Base-by-base conservation (phyloP, 176 grass and related monocot species). In the Elaeis guineensis region DNA sequence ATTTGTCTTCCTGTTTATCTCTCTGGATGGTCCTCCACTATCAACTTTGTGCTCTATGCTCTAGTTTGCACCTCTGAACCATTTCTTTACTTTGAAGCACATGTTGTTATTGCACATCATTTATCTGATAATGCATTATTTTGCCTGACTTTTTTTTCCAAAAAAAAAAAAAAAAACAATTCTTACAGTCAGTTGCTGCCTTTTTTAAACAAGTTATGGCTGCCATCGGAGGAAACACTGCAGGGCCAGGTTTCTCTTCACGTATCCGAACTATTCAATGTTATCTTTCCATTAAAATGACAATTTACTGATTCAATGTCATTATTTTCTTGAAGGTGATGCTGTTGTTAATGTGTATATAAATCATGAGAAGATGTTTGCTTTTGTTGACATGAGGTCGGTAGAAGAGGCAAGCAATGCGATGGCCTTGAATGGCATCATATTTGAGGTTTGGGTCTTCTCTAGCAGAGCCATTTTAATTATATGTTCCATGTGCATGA, bases 291-390 rank as follows among this genome's bases (percentile, higher is more conserved):
- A 25, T 17, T 72, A 24, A 44, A 48, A 14, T 63, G 1, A 21
- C 44, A 17, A 0, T 21, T 59, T 19, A 9, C 62, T 19, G 53
- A 4, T 48, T 66, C 61, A 18, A 20, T 28, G 20, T 18, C 32
- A 17, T 54, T 76, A 21, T 16, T 53, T 64, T 24, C 3, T 51
- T 24, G 19, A 24, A 83, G 80, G 92, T 66, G 92, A 96, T 88
- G 86, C 92, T 66, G 92, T 96, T 53, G 76, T 96, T 79, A 96
- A 96, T 82, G 92, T 96, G 2, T 96, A 96, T 61, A 90, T 96
- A 79, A 97, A 97, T 61, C 92, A 97, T 91, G 92, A 97, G 21
- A 97, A 90, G 75, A 97, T 90, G 77, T 97, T 97, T 80, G 92
- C 92, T 72, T 97, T 97, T 80, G 87, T 97, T 69, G 92, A 97